Evolutionary conservation across 371 early-diverging fungal species (phyloP).

Genomic region (Mucor velutinosus): DNA sequence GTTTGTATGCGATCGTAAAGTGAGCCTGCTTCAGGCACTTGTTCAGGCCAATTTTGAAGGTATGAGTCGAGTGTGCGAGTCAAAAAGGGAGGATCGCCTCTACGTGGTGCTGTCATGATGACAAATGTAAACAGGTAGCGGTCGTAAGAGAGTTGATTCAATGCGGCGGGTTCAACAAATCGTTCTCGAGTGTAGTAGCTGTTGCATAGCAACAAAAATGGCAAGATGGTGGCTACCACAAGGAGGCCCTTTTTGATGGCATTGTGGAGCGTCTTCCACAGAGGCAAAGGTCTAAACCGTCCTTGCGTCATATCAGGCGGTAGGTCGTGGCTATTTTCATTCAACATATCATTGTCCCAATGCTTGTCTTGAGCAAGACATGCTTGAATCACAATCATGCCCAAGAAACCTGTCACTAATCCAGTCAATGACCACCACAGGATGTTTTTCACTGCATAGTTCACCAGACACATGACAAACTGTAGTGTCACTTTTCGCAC

Average conservation of each 20-base stretch:
- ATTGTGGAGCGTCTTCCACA: conserved; percentile 16
- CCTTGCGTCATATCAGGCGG: conserved; percentile 18
- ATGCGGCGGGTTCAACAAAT: conserved; percentile 21
- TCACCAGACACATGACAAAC: conserved; percentile 43
- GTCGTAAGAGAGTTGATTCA: conserved; percentile 28
- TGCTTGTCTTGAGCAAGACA: conserved; percentile 15
- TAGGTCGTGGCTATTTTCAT: conserved; percentile 17
- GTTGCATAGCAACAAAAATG: conserved; percentile 31
- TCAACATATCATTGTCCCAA: conserved; percentile 8
- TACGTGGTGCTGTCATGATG: conserved; percentile 53
- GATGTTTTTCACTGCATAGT: conserved; percentile 42
- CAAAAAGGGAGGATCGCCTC: conserved; percentile 43
- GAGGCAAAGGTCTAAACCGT: conserved; percentile 14
- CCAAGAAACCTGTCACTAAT: conserved; percentile 41
- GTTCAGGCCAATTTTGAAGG: conserved; percentile 34
- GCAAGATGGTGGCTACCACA: conserved; percentile 9
- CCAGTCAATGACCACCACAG: conserved; percentile 58
- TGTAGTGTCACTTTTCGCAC: conserved; percentile 38
- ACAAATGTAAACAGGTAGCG: conserved; percentile 44
- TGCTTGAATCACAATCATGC: conserved; percentile 25
- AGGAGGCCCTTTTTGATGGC: conserved; percentile 15
- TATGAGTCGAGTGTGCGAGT: conserved; percentile 45
- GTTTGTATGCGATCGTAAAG: conserved; percentile 48
- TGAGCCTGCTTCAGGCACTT: conserved; percentile 21
- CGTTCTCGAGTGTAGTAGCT: conserved; percentile 32